Evolutionary conservation across 305 asterid genomes (phyloP), one percentile per base, ranked within the genome.

Genomic region (Fraxinus ornus): DNA sequence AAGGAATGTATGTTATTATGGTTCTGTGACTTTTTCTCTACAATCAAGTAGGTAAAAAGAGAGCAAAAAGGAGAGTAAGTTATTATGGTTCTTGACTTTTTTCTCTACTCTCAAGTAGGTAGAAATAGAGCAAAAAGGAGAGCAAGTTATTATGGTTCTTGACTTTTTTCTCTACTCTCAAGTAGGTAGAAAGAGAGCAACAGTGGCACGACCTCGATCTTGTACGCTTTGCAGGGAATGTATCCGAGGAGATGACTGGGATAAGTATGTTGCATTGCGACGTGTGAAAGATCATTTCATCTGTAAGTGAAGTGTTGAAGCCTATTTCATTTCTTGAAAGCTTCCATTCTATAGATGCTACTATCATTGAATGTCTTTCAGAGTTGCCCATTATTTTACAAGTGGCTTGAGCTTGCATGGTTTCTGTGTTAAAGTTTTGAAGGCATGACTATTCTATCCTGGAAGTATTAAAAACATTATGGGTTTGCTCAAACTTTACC

Each of bases 161-260:
- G 39, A 36, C 39, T 21, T 36, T 36, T 39, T 39, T 1, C 47
- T 39, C 47, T 39, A 39, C 47, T 7, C 47, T 39, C 47, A 39
- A 39, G 47, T 9, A 39, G 47, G 47, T 39, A 9, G 15, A 57
- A 92, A 85, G 85, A 91, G 91, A 85, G 99, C 97, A 80, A 88
- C 88, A 28, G 98, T 93, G 85, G 96, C 92, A 78, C 87, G 93
- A 57, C 98, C 97, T 79, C 91, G 98, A 79, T 82, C 87, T 80
- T 95, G 99, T 88, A 93, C 98, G n/a, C 97, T 95, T 41, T 95
- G 99, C 72, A 92, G 99, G 83, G 97, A 95, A 91, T 94, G 99
- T 91, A 89, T 92, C 81, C 86, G 94, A 85, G 98, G 91, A 64
- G 93, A 87, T 83, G 97, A 81, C 55, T 95, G 99, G 99, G 96